These are phyloP conservation scores for Isoetes taiwanensis DNA, from an alignment of 75 land plant genomes.

Conservation along the genomic window DNA sequence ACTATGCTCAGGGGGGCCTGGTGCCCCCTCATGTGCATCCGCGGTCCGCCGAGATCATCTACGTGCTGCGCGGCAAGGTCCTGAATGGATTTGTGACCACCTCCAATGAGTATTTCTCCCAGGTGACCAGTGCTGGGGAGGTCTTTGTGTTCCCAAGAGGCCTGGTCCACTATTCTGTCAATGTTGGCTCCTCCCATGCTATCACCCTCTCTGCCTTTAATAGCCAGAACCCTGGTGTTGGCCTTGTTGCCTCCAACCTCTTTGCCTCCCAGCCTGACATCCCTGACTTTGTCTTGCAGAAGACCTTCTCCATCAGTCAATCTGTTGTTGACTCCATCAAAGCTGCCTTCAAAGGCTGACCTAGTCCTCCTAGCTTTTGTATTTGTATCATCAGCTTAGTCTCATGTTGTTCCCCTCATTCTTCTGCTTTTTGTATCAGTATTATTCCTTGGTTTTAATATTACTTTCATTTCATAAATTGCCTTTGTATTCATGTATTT, in stretches of 20 bases:
- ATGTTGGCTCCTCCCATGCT: background rate
- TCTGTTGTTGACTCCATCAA: too few species aligned
- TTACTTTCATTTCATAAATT: too few species aligned
- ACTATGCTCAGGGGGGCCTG: background rate
- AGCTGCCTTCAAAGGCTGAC: too few species aligned
- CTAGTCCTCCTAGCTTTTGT: too few species aligned
- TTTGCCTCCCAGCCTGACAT: slow-evolving; percentile 18
- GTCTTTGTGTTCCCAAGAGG: background rate
- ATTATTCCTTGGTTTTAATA: too few species aligned
- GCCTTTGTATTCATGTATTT: too few species aligned
- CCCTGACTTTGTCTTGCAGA: slow-evolving; percentile 19
- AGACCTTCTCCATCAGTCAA: slow-evolving; percentile 23
- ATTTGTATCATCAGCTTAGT: too few species aligned
- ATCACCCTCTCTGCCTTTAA: background rate
- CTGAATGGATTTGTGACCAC: background rate
- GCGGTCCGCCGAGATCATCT: background rate
- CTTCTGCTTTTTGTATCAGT: too few species aligned
- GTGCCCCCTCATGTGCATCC: background rate
- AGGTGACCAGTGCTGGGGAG: background rate
- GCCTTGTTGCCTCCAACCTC: slow-evolving; percentile 3
- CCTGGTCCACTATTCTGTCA: background rate
- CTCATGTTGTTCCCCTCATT: too few species aligned
- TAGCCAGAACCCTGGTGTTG: background rate
- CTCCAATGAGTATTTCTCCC: background rate
- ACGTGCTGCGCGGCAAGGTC: background rate